Evolutionary conservation across 2,329 filamentous ascomycete genomes (phyloP).

Genomic region (Juglanconis juglandina): DNA sequence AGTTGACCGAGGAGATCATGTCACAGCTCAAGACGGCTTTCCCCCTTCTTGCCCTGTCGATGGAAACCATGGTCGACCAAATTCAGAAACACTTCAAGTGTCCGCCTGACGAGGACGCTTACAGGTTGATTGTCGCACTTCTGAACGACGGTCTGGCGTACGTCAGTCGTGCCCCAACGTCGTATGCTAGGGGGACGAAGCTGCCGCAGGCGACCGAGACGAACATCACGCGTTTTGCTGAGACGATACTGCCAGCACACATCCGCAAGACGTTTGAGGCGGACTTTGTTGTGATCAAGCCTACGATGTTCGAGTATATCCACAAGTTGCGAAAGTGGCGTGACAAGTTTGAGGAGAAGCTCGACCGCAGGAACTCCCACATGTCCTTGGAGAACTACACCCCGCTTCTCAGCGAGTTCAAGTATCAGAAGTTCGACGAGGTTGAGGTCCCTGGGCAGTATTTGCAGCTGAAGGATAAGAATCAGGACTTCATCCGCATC

Average conservation of each 20-base stretch:
- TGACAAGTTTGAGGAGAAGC: conserved; percentile 95
- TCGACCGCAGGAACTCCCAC: conserved; percentile 74
- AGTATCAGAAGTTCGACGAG: conserved; percentile 97
- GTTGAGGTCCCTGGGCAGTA: conserved; percentile 98
- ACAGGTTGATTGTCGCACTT: conserved; percentile 92
- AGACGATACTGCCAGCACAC: conserved; percentile 90
- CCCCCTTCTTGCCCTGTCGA: conserved; percentile 88
- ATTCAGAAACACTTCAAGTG: conserved; percentile 99
- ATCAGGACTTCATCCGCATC: conserved; percentile 96
- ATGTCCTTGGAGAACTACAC: conserved; percentile 82
- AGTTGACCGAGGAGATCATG: conserved; percentile 93
- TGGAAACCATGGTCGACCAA: conserved; percentile 99
- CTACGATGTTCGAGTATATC: conserved; percentile 98
- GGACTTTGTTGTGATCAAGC: conserved; percentile 94
- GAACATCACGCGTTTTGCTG: conserved; percentile 94
- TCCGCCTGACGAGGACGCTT: conserved; percentile 95
- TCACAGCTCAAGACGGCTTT: conserved; percentile 95
- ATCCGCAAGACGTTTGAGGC: conserved; percentile 95
- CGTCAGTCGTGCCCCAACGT: conserved; percentile 79
- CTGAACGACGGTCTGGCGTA: conserved; percentile 94
- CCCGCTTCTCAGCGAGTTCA: conserved; percentile 90
- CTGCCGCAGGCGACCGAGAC: conserved; percentile 85
- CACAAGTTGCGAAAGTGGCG: conserved; percentile 94
- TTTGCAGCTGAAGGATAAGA: conserved; percentile 95
- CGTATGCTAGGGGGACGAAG: conserved; percentile 88